Evolutionary conservation across 2,329 filamentous ascomycete genomes (phyloP).

Genomic region (Fusarium keratoplasticum): DNA sequence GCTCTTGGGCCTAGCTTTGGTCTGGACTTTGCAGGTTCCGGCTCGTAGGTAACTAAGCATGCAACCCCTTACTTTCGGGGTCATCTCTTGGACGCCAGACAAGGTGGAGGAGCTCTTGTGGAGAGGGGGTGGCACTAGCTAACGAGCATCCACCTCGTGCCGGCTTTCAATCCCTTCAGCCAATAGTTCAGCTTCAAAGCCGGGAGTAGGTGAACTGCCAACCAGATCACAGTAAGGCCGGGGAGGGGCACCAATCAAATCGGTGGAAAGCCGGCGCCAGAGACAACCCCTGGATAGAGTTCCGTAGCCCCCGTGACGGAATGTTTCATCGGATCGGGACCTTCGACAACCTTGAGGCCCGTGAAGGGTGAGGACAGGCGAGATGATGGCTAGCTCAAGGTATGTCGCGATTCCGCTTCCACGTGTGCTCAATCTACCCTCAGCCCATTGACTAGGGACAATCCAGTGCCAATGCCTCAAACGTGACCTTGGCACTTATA

Average conservation of each 20-base stretch:
- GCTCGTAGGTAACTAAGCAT: not conserved
- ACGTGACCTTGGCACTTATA: not conserved
- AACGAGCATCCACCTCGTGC: not conserved
- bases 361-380: not conserved
- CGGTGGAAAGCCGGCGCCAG: conserved; percentile 19
- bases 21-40: not conserved
- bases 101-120: not conserved
- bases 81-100: not conserved
- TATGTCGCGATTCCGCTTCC: not conserved
- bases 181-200: conserved; percentile 1
- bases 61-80: not conserved
- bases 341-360: not conserved
- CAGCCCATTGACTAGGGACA: not conserved
- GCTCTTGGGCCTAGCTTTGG: not conserved
- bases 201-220: rapidly evolving
- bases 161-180: not conserved
- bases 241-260: not conserved
- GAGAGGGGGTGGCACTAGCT: not conserved
- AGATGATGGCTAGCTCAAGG: not conserved
- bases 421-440: not conserved
- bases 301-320: not conserved
- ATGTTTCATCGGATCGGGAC: not conserved
- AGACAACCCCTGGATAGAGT: not conserved
- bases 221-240: not conserved
- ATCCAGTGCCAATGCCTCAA: not conserved